These are phyloP conservation scores for Fusarium albidum DNA, from an alignment of 2,329 filamentous ascomycete genomes.

Conservation along the genomic window DNA sequence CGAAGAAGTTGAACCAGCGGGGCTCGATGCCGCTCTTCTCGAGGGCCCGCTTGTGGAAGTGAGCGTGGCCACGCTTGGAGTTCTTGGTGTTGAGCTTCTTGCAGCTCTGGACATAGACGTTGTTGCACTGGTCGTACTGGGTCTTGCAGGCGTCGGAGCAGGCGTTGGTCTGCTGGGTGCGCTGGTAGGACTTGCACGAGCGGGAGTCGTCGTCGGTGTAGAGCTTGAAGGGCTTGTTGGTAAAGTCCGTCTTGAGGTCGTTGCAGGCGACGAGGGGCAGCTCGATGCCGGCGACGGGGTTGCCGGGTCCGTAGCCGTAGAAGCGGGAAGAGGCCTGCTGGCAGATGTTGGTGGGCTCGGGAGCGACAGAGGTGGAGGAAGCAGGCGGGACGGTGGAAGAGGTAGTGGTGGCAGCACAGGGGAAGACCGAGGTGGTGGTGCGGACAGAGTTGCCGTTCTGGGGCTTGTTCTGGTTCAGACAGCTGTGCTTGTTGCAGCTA, in stretches of 20 bases:
- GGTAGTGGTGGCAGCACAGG: conserved; percentile 43
- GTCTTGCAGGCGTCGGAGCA: conserved; percentile 62
- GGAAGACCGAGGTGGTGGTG: conserved; percentile 47
- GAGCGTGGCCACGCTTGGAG: conserved; percentile 31
- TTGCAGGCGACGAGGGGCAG: conserved; percentile 65
- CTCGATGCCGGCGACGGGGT: conserved; percentile 59
- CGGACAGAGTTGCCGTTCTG: conserved; percentile 44
- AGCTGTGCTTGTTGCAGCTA: conserved; percentile 53
- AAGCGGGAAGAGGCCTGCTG: conserved; percentile 62
- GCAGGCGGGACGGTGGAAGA: conserved; percentile 43
- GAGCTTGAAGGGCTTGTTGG: conserved; percentile 58
- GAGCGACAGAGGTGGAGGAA: conserved; percentile 48
- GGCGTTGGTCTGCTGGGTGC: conserved; percentile 47
- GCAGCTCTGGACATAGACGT: conserved; percentile 60
- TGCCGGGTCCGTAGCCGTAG: conserved; percentile 73
- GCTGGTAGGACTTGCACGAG: conserved; percentile 55
- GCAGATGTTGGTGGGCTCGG: conserved; percentile 61
- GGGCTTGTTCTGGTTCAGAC: conserved; percentile 52
- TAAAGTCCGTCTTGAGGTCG: conserved; percentile 54
- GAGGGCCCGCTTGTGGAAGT: conserved; percentile 37
- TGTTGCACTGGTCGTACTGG: conserved; percentile 59
- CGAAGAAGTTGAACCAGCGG: conserved; percentile 39
- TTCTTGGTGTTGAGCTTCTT: conserved; percentile 42
- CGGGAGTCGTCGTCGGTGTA: conserved; percentile 55
- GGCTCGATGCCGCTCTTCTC: conserved; percentile 38